Base-by-base conservation (phyloP, 116 monocot species). In the Iris pallida region DNA sequence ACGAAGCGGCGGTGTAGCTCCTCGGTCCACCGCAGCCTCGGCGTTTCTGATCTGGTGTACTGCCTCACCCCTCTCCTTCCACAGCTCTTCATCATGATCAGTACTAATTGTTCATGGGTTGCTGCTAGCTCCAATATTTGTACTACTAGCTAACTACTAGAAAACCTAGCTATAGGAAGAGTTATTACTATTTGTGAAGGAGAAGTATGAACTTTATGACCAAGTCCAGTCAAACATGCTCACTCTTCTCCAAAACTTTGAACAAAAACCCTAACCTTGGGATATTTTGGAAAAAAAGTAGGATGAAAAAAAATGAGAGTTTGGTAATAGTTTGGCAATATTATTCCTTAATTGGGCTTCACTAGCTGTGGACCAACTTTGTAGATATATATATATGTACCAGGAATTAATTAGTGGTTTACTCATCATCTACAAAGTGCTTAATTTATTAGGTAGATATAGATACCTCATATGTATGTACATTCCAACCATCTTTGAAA, bases 1-100 rank as follows among this genome's bases (percentile, higher is more conserved):
- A 88, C 72, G 61, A 95, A 95, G 44, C 73, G 59, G 20, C 54
- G 71, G 55, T 95, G 94, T 7, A 95, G 86, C 68, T 88, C 90
- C 67, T 83, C 85, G 30, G 87, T 83, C 94, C 94, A 95, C 53
- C 85, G 81, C 53, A 90, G 73, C 69, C 94, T 85, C 4, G 94
- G 94, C 20, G 77, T 69, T 8, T 86, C 88, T 0, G 94, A 88
- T 55, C 90, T 75, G 53, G 75, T 80, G 79, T 95, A 95, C 59
- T 79, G 83, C 65, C 94, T 82, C 20, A 83, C 71, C 63, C 79
- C 79, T 79, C 75, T 70, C 51, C 68, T 57, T 12, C 59, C 41
- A 40, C 59, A 59, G 2, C 18, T 62, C 20, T 44, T 2, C 16
- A 61, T 42, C 16, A 2, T 30, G 0, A 20, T 40, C 9, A 59